These are phyloP conservation scores for Penicillium concentricum DNA, from an alignment of 2,329 filamentous ascomycete genomes.

Conservation along the genomic window DNA sequence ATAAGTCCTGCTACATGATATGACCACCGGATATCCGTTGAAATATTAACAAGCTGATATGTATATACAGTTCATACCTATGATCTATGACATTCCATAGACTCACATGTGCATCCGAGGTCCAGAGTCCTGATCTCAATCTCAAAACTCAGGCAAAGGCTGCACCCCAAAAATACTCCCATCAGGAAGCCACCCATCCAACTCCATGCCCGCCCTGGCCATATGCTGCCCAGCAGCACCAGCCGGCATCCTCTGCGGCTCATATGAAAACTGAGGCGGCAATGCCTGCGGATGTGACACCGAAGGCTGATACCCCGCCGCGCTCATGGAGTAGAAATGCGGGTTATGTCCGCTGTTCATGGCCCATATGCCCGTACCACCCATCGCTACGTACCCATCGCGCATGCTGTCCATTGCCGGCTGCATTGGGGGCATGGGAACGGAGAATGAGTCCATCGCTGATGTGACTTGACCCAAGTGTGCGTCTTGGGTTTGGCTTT, in stretches of 20 bases:
- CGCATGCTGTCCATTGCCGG: slow-evolving; percentile 20
- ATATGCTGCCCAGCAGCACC: slow-evolving; percentile 11
- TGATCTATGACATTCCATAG: background rate
- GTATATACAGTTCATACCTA: background rate
- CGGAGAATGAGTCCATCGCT: slow-evolving; percentile 16
- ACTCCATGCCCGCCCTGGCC: slow-evolving; percentile 27
- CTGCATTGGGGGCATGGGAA: slow-evolving; percentile 15
- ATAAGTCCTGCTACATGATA: background rate
- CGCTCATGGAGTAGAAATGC: slow-evolving; percentile 12
- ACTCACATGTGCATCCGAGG: background rate
- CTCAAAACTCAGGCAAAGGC: slow-evolving; percentile 29
- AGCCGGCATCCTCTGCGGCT: slow-evolving; percentile 18
- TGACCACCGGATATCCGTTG: background rate
- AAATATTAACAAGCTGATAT: background rate
- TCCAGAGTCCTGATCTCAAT: background rate
- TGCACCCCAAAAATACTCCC: slow-evolving; percentile 31
- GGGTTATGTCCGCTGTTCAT: slow-evolving; percentile 14
- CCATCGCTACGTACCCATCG: slow-evolving; percentile 24
- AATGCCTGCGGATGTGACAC: slow-evolving; percentile 17
- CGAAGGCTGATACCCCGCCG: slow-evolving; percentile 19
- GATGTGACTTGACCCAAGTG: slow-evolving; percentile 1
- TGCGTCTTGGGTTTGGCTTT: background rate
- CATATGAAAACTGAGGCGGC: slow-evolving; percentile 25
- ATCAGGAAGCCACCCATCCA: slow-evolving; percentile 33
- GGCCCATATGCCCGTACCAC: slow-evolving; percentile 23